Percentiles rank a stretch among this genome's conserved stretches.
These are phyloP conservation scores for Penicillium verhagenii DNA, from an alignment of 495 filamentous ascomycete genomes.

Conservation along the genomic window DNA sequence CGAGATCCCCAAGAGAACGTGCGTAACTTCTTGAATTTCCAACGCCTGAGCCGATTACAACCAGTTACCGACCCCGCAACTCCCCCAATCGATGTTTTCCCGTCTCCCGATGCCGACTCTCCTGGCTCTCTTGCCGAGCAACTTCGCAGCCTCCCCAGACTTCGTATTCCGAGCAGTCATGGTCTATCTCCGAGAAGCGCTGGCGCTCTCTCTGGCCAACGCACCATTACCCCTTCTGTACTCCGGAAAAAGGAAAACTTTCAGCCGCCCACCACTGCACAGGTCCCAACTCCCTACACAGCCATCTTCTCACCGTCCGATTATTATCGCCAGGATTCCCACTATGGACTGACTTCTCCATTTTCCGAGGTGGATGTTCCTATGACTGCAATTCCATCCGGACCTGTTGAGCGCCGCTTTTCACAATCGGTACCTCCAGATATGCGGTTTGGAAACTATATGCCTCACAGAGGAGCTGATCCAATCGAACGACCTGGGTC, in stretches of 20 bases:
- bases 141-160: conserved; percentile 55
- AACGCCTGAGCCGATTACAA: conserved; percentile 34
- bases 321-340: conserved; percentile 27
- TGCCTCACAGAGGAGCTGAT: neutral
- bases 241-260: neutral
- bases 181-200: neutral
- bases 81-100: conserved; percentile 49
- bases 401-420: conserved; percentile 65
- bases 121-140: conserved; percentile 34
- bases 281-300: neutral
- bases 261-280: neutral
- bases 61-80: conserved; percentile 40
- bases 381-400: conserved; percentile 66
- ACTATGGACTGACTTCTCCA: conserved; percentile 73
- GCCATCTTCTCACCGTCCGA: conserved; percentile 20
- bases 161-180: conserved; percentile 48
- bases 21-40: conserved; percentile 79
- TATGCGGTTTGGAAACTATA: conserved; percentile 58
- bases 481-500: conserved; percentile 19
- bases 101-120: conserved; percentile 37
- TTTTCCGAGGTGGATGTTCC: conserved; percentile 91
- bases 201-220: neutral
- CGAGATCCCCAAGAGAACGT: conserved; percentile 91
- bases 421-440: conserved; percentile 92
- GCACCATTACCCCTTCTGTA: conserved; percentile 25